Evolutionary conservation across 2,329 filamentous ascomycete genomes (phyloP), one percentile per base, ranked within the genome.

Genomic region (Metarhizium album): DNA sequence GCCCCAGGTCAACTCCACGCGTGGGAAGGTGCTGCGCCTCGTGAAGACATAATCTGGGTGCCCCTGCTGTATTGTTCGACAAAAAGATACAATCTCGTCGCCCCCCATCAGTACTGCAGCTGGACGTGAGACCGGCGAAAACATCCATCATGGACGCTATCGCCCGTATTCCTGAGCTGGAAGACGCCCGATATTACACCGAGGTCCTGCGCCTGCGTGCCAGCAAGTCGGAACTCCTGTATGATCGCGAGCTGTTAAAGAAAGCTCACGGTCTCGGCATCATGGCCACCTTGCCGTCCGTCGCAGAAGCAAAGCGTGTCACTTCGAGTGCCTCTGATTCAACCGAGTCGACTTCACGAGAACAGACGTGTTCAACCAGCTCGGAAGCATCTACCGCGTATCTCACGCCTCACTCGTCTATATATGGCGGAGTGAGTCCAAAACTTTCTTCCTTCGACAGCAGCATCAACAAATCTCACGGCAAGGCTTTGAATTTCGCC

Each of bases 401-500:
- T 27, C 54, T 71, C 24, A 75, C 73, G 1, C 68, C 70, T 20
- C 66, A 68, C 48, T 74, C 73, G 1, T 74, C 71, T 46, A 60
- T 69, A 20, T 67, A 65, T 48, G 64, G 59, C 7, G 59, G 57
- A 2, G 52, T 56, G 2, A 59, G 54, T 37, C 55, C 58, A 5
- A 47, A 45, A 16, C 16, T 23, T 4, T 49, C 47, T n/a, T 47
- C 54, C 58, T 20, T 35, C 48, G 24, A 52, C 45, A 20, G 42
- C 29, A 38, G 45, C 51, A 9, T 47, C 42, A 31, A 42, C 42
- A 27, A 47, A 47, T 59, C 57, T 50, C 59, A 67, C 49, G 67
- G 68, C 37, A 70, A 67, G 53, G 67, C 60, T 35, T 60, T 74
- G 24, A 74, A 63, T 51, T 79, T 80, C 55, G 64, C 68, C 6